These are phyloP conservation scores for Cylindrotheca closterium DNA, from an alignment of 108 stramenopile genomes.

Conservation along the genomic window DNA sequence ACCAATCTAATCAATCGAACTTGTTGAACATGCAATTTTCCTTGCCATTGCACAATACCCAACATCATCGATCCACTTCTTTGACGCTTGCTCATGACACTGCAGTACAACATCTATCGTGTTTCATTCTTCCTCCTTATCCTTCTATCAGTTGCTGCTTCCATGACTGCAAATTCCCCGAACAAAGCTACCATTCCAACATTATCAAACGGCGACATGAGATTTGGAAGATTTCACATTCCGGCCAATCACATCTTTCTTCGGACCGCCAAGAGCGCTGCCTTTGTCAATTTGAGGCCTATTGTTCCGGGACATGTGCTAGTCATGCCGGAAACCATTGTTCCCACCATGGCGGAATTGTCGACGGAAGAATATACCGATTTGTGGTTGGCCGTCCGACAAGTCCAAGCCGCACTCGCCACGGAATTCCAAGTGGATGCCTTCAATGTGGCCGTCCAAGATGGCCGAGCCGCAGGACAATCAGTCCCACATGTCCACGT, in stretches of 20 bases:
- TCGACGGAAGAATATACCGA: constrained; percentile 73
- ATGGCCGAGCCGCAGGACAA: constrained; percentile 84
- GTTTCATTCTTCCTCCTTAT: no score
- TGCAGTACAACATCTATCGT: no score
- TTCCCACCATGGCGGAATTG: constrained; percentile 62
- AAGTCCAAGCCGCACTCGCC: constrained; percentile 65
- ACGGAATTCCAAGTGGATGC: constrained; percentile 48
- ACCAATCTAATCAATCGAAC: no score
- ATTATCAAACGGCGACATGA: no score
- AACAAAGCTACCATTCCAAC: no score
- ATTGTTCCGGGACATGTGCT: constrained; percentile 90
- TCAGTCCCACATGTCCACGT: constrained; percentile 91
- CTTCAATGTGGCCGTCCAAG: constrained; percentile 91
- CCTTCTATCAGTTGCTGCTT: no score
- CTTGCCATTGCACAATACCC: no score
- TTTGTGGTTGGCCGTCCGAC: constrained; percentile 73
- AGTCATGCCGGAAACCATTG: constrained; percentile 58
- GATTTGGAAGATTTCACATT: constrained; percentile 81
- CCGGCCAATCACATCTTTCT: constrained; percentile 61
- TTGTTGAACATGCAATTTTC: no score
- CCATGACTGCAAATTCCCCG: no score
- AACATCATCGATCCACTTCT: no score
- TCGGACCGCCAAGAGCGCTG: constrained; percentile 41
- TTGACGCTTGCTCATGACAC: no score
- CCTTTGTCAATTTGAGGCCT: constrained; percentile 90